Base-by-base conservation (phyloP, 2,329 filamentous ascomycete species). In the Blumeriella jaapii region DNA sequence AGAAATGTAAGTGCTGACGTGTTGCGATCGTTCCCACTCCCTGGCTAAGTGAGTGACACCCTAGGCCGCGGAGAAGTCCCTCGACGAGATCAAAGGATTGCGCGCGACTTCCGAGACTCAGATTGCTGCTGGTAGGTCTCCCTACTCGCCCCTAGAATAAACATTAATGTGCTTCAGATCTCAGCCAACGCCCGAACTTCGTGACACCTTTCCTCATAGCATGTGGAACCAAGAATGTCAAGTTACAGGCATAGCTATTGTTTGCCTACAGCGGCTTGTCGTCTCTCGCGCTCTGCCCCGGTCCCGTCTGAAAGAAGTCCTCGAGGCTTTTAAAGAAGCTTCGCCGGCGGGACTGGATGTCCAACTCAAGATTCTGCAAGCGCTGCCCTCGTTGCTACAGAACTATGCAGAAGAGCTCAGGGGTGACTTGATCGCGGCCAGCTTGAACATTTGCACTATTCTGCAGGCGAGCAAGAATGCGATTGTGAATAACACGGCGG, bases 351-450 rank as follows among this genome's bases (percentile, higher is more conserved):
- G 74, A 10, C 62, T 94, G 40, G 91, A 98, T 61, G 82, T 95
- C 2, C 91, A 98, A 55, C 73, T 98, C 47, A 96, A 96, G 59
- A 91, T 96, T 34, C 64, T 98, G 10, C 91, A 98, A 57, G 85
- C 86, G 1, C 62, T 98, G 11, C 91, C 91, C 3, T 84, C 86
- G 1, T 61, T 98, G 22, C 62, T 96, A 15, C 87, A 95, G 48
- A 93, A 94, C 51, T 96, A 96, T 59, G 75, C 83, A 0, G 68
- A 71, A 22, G 82, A 93, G 38, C 64, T 98, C 23, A 77, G 79
- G 40, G 85, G 82, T 2, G 81, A 89, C 40, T 64, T 93, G 20
- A 68, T 98, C 24, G 81, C 85, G 17, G 84, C 75, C 7, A 75
- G 83, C 0, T 62, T 98, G 46, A 87, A 93, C 55, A 84, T 94